Evolutionary conservation across 306 rosid genomes (phyloP), one percentile per base, ranked within the genome.

Genomic region (Delonix regia): DNA sequence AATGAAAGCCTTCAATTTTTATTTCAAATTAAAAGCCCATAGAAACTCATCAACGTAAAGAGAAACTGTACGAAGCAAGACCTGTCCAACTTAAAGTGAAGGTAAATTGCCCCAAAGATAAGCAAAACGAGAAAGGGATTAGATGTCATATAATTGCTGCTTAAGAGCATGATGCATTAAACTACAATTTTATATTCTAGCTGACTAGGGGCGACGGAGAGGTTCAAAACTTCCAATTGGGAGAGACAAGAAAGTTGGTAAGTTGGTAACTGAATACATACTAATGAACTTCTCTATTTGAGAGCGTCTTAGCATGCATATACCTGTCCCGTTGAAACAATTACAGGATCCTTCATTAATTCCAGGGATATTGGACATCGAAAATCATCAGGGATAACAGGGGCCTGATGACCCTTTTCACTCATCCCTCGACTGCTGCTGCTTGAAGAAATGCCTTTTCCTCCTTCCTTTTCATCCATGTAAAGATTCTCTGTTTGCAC

Each of bases 311-410:
- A 66, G 49, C 75, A 48, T 45, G 75, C 60, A 72, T 73, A 79
- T 87, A 96, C 99, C 98, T 96, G 99, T 83, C 99, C 99, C 9
- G 99, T 96, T 64, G 99, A 96, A 80, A 96, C 98, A 85, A 96
- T 96, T 77, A 96, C 96, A 7, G 99, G 99, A 86, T 96, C 98
- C 82, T 75, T 88, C 98, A 96, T 96, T 82, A 96, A 86, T 83
- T 96, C 99, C 71, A 96, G 84, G 65, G 99, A 91, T 81, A 96
- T 93, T 11, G 99, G 99, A 87, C 99, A 96, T 53, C 94, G 91
- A 79, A 96, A 96, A 89, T 96, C 99, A 79, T 89, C 91, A 9
- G 99, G 99, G 66, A 93, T 82, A 65, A 83, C 81, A 64, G 89
- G 87, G 22, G 76, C 80, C 80, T 84, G 88, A 79, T 85, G 86